Evolutionary conservation across 768 basidiomycete genomes (phyloP).

Genomic region (Podaxis mareebaensis): DNA sequence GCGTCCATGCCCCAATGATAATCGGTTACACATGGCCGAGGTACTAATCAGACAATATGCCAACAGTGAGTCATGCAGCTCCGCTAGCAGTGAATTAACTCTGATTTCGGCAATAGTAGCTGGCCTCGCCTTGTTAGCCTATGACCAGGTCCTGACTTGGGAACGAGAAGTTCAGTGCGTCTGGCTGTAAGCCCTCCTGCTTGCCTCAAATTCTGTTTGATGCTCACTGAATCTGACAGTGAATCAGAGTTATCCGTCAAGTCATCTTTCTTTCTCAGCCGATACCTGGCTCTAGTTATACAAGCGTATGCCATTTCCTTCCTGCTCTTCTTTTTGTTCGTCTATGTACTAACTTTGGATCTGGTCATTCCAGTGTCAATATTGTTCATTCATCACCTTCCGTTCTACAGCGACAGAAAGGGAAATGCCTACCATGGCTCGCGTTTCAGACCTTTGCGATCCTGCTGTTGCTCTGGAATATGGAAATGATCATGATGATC

Average conservation of each 20-base stretch:
- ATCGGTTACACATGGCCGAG: background rate
- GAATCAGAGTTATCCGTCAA: background rate
- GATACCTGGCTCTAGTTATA: background rate
- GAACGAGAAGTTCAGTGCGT: background rate
- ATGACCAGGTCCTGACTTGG: conserved; percentile 1
- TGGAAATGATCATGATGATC: conserved; percentile 7
- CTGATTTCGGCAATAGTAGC: background rate
- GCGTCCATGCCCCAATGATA: too few relatives aligned
- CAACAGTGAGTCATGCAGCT: background rate
- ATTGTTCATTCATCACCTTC: background rate
- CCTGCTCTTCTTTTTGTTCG: background rate
- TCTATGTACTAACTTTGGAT: too few relatives aligned
- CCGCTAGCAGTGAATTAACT: background rate
- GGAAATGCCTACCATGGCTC: background rate
- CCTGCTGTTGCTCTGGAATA: background rate
- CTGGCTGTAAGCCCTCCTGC: background rate
- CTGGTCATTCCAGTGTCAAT: background rate
- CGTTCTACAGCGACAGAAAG: background rate
- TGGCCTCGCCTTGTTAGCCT: background rate
- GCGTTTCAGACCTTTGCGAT: background rate
- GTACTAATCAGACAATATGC: background rate
- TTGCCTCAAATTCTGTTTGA: background rate
- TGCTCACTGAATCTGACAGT: background rate
- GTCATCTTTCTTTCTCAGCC: background rate
- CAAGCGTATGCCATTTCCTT: background rate